A percentile compares a stretch with the other conserved stretches of the same genome.
Evolutionary conservation across 768 basidiomycete species (phyloP).

Genomic region (Mrakia hoshinonis): DNA sequence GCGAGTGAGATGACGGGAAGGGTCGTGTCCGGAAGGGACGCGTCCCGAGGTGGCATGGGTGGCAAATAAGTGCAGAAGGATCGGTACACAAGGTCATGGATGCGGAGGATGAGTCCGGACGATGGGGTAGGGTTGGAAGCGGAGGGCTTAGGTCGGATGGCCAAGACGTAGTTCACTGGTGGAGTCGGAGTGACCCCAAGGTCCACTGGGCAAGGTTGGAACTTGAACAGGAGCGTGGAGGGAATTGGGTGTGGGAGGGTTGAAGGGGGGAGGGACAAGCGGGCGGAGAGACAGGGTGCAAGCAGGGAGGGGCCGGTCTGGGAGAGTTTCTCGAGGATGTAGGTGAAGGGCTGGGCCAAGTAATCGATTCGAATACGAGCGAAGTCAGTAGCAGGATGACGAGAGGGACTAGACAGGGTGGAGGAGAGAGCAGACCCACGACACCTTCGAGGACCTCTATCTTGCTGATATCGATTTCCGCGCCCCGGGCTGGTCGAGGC

Average conservation of each 20-base stretch:
- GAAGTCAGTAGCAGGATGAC: not conserved
- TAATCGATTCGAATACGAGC: not conserved
- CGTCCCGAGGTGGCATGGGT: conserved; percentile 3
- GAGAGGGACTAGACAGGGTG: not conserved
- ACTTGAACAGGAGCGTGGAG: conserved; percentile 18
- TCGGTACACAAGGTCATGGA: conserved; percentile 27
- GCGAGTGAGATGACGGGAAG: conserved; percentile 24
- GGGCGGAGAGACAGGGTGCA: not conserved
- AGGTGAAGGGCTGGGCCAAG: conserved; percentile 19
- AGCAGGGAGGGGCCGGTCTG: conserved; percentile 20
- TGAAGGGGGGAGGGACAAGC: conserved; percentile 4
- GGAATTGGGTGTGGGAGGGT: not conserved
- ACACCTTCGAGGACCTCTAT: conserved; percentile 18
- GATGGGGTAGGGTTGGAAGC: not conserved
- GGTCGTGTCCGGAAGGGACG: not conserved
- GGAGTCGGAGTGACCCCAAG: not conserved
- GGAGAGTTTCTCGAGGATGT: conserved; percentile 17
- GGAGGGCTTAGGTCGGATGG: conserved; percentile 17
- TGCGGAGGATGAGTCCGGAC: conserved; percentile 20
- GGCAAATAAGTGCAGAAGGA: conserved; percentile 27
- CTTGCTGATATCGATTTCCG: conserved; percentile 10
- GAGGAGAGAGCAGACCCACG: conserved; percentile 16
- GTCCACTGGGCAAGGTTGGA: not conserved
- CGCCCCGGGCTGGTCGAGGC: conserved; percentile 18
- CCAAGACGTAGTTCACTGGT: conserved; percentile 26